These are phyloP conservation scores for Cyclotella baltica DNA, from an alignment of 108 stramenopile genomes.

Conservation along the genomic window DNA sequence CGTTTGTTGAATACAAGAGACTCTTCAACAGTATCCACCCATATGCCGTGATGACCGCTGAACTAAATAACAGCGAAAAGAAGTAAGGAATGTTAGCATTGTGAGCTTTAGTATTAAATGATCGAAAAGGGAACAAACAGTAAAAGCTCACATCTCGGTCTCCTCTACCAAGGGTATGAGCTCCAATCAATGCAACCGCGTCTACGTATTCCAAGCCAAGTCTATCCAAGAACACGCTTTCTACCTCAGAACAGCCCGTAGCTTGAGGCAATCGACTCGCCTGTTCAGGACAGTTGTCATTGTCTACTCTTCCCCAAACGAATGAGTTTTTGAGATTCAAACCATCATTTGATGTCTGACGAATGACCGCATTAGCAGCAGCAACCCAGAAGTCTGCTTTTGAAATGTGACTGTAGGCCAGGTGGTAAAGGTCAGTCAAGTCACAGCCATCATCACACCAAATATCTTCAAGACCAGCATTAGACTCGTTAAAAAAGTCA, in stretches of 20 bases:
- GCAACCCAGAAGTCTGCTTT: conserved; percentile 45
- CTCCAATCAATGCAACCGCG: conserved; percentile 57
- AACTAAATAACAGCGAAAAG: conserved; percentile 12
- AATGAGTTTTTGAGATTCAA: conserved; percentile 32
- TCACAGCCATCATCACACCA: conserved; percentile 39
- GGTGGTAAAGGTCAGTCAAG: conserved; percentile 20
- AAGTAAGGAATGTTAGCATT: not conserved
- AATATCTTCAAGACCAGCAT: conserved; percentile 33
- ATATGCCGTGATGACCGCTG: conserved; percentile 47
- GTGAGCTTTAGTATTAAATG: too few species aligned
- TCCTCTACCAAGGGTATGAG: conserved; percentile 49
- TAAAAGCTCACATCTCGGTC: conserved; percentile 12
- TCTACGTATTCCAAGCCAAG: conserved; percentile 46
- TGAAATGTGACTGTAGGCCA: conserved; percentile 23
- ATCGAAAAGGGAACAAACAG: too few species aligned
- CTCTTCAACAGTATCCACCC: conserved; percentile 42
- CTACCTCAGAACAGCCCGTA: conserved; percentile 24
- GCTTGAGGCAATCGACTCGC: conserved; percentile 30
- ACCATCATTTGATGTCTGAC: conserved; percentile 23
- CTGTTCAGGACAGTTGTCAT: conserved; percentile 13
- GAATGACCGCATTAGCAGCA: conserved; percentile 36
- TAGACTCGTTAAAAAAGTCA: conserved; percentile 7
- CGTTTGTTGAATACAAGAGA: conserved; percentile 43
- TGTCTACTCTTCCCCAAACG: conserved; percentile 40
- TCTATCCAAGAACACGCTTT: conserved; percentile 34